Evolutionary conservation across 2,329 filamentous ascomycete species (phyloP).

Genomic region (Ambrosiella beaveri): DNA sequence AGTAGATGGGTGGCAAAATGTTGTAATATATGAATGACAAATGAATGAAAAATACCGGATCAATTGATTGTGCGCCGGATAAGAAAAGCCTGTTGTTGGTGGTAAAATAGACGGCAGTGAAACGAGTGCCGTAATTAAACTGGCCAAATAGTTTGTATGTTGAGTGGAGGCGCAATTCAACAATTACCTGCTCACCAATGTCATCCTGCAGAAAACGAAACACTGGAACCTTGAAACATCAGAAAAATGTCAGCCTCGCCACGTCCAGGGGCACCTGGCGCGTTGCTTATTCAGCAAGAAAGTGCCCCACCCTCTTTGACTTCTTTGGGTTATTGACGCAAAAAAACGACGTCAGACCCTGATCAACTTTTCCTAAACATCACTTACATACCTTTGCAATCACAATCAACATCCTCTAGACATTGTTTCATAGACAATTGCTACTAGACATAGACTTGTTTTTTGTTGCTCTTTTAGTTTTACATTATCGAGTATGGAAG

Average conservation of each 20-base stretch:
- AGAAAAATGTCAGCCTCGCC: neutral
- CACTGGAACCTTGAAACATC: neutral
- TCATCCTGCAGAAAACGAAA: neutral
- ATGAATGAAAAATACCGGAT: neutral
- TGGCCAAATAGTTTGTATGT: neutral
- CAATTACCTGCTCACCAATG: neutral
- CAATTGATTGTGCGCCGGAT: neutral
- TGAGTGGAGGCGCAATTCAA: neutral
- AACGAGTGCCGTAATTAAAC: neutral
- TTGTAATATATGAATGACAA: neutral
- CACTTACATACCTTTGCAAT: neutral
- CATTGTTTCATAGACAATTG: neutral
- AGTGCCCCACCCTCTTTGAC: neutral
- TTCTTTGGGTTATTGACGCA: neutral
- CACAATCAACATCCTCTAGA: neutral
- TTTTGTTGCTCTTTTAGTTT: neutral
- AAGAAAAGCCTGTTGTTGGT: too few species aligned
- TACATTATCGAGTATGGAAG: conserved; percentile 25
- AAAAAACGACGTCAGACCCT: neutral
- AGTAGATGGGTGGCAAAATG: neutral
- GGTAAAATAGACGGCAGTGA: neutral
- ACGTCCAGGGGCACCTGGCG: neutral
- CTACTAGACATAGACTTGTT: neutral
- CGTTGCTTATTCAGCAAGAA: neutral
- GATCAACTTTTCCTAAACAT: neutral